Conservation (phyloP, 1,139 yeast species). For the Debaryomyces subglobosus region DNA sequence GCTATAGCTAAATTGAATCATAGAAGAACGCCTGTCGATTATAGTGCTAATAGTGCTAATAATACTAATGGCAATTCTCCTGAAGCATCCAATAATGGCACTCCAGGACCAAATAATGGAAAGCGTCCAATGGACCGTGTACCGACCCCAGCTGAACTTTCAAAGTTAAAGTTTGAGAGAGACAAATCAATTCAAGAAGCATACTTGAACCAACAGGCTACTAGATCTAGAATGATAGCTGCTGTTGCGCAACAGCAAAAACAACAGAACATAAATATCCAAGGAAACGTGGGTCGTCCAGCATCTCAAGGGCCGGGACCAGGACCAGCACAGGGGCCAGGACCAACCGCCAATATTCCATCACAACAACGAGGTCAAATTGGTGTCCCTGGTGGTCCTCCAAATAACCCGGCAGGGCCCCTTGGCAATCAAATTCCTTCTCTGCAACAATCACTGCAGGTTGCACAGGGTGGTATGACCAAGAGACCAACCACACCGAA, state of each 20-base stretch:
- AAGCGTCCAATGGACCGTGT: conserved; percentile 36
- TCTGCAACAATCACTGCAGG: conserved; percentile 23
- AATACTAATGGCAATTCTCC: conserved; percentile 14
- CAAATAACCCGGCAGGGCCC: not conserved
- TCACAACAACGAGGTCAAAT: conserved; percentile 8
- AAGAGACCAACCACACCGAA: conserved; percentile 51
- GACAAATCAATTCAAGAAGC: conserved; percentile 84
- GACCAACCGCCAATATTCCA: not conserved
- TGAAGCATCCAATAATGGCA: conserved; percentile 10
- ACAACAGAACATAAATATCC: conserved; percentile 15
- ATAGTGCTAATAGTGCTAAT: conserved; percentile 10
- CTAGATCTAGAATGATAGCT: conserved; percentile 42
- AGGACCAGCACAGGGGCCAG: too few relatives aligned
- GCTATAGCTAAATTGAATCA: conserved; percentile 40
- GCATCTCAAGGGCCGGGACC: conserved; percentile 7
- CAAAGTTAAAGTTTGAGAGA: conserved; percentile 78
- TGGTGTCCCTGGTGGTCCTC: not conserved
- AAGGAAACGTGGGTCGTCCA: conserved; percentile 6
- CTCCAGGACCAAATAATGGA: conserved; percentile 7
- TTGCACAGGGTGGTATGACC: conserved; percentile 11
- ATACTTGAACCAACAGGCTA: conserved; percentile 56
- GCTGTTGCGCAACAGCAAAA: conserved; percentile 42
- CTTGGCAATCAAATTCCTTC: conserved; percentile 18
- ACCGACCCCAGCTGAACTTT: conserved; percentile 84
- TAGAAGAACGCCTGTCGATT: conserved; percentile 28